Evolutionary conservation across 768 basidiomycete genomes (phyloP).

Genomic region (Dentipellis fragilis): DNA sequence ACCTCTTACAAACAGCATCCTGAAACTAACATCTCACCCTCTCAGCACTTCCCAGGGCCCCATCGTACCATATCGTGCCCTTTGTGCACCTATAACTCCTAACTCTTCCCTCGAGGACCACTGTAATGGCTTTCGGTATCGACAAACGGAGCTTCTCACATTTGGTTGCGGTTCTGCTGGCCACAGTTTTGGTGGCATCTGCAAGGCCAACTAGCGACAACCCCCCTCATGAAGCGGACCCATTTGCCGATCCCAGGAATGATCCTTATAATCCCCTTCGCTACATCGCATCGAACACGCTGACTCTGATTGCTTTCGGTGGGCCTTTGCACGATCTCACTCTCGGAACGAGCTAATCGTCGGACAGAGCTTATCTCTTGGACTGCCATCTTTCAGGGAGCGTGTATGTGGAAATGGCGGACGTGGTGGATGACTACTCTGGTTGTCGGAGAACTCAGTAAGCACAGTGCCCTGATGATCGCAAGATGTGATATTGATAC

Average conservation of each 20-base stretch:
- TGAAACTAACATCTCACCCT: too few relatives aligned
- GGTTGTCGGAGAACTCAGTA: slow-evolving; percentile 49
- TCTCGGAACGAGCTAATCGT: background rate
- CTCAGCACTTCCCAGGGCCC: too few relatives aligned
- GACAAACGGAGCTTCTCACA: too few relatives aligned
- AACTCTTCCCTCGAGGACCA: too few relatives aligned
- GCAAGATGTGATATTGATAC: background rate
- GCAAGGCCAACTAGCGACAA: background rate
- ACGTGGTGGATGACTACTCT: slow-evolving; percentile 23
- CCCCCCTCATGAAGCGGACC: slow-evolving; percentile 19
- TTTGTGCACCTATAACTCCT: too few relatives aligned
- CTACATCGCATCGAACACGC: slow-evolving; percentile 45
- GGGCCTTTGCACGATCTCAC: background rate
- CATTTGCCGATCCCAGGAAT: slow-evolving; percentile 38
- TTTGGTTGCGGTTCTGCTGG: too few relatives aligned
- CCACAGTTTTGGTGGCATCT: too few relatives aligned
- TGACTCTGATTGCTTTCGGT: slow-evolving; percentile 43
- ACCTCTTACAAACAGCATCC: too few relatives aligned
- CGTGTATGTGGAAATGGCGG: slow-evolving; percentile 9
- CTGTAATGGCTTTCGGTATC: too few relatives aligned
- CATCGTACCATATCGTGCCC: too few relatives aligned
- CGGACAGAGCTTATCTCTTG: slow-evolving; percentile 1
- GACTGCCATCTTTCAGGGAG: background rate
- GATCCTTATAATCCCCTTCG: slow-evolving; percentile 44
- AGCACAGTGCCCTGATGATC: slow-evolving; percentile 8